Conservation (phyloP, 352 stramenopile genomes). For the Phytophthora sansomeana region DNA sequence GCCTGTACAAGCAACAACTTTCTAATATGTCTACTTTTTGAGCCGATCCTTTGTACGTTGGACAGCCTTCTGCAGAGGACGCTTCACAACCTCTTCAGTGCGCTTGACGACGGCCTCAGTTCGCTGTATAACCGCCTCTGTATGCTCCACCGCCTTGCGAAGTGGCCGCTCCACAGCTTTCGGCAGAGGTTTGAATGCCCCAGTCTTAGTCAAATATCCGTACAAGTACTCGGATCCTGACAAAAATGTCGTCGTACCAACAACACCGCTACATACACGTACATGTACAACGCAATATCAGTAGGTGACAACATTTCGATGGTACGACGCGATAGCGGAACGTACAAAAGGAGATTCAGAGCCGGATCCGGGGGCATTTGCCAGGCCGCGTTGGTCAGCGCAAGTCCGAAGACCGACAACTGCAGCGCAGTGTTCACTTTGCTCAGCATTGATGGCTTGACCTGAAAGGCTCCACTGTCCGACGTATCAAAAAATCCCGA, state of each 20-base stretch:
- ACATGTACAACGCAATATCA: constrained; percentile 7
- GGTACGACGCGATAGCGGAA: constrained; percentile 9
- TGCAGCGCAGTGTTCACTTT: constrained; percentile 88
- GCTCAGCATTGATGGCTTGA: constrained; percentile 74
- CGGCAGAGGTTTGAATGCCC: constrained; percentile 66
- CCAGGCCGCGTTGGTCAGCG: constrained; percentile 79
- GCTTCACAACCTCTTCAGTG: constrained; percentile 36
- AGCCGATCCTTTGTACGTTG: constrained; percentile 37
- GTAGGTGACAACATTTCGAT: constrained; percentile 11
- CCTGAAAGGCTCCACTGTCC: constrained; percentile 74
- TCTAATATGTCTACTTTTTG: constrained; percentile 46
- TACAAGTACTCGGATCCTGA: constrained; percentile 83
- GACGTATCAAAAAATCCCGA: constrained; percentile 85
- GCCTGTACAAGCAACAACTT: no score
- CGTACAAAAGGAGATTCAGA: constrained; percentile 74
- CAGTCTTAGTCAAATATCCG: constrained; percentile 77
- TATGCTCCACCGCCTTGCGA: constrained; percentile 40
- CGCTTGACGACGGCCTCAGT: constrained; percentile 41
- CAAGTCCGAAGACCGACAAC: constrained; percentile 74
- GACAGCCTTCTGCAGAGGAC: constrained; percentile 30
- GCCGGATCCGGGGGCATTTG: constrained; percentile 65
- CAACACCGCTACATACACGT: constrained; percentile 50
- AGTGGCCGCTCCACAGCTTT: constrained; percentile 39
- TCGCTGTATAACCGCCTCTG: constrained; percentile 36
- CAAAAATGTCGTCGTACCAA: constrained; percentile 78